Conservation (phyloP, 768 basidiomycete genomes). For the Jaapia argillacea region DNA sequence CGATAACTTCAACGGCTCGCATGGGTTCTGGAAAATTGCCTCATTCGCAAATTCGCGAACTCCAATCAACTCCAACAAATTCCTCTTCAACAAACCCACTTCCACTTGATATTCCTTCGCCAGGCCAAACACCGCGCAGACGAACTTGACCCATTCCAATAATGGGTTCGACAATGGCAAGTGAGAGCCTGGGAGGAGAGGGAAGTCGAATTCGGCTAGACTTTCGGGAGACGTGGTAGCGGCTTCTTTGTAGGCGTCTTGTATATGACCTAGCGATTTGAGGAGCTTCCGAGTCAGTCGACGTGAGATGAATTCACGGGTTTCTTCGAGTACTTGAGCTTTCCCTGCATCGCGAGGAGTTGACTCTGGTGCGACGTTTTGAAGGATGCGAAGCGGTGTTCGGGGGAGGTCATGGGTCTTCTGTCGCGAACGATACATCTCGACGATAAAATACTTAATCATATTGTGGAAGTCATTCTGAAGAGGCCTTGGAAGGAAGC, state of each 20-base stretch:
- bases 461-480: constrained; percentile 67
- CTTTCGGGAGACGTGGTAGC: constrained; percentile 42
- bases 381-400: constrained; percentile 64
- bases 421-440: constrained; percentile 69
- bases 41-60: constrained; percentile 82
- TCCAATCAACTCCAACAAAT: constrained; percentile 78
- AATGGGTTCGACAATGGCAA: constrained; percentile 69
- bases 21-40: constrained; percentile 85
- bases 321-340: constrained; percentile 55
- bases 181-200: constrained; percentile 79
- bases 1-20: constrained; percentile 73
- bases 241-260: constrained; percentile 51
- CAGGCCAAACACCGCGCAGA: constrained; percentile 72
- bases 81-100: constrained; percentile 81
- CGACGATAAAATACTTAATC: constrained; percentile 77
- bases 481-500: constrained; percentile 77
- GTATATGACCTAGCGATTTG: constrained; percentile 51
- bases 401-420: constrained; percentile 48
- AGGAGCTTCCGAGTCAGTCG: constrained; percentile 77
- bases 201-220: constrained; percentile 64
- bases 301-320: constrained; percentile 68
- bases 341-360: constrained; percentile 63
- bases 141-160: constrained; percentile 84
- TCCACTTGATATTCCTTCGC: constrained; percentile 80
- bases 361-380: constrained; percentile 51